These are phyloP conservation scores for Trypanosoma rangeli DNA, from an alignment of 208 protist genomes.

Conservation along the genomic window DNA sequence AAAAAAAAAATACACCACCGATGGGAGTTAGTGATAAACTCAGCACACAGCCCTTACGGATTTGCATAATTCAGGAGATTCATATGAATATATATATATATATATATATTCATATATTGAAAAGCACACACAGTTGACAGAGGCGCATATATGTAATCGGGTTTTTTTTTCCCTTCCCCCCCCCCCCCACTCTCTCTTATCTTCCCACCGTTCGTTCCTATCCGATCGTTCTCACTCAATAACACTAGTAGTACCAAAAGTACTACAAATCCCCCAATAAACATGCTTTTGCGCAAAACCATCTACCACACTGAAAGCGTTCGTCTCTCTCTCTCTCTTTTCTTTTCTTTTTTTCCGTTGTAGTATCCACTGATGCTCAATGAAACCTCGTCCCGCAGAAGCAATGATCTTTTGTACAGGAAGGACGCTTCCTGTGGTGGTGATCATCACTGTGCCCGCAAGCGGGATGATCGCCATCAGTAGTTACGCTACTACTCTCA, in stretches of 20 bases:
- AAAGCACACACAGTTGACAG: slow-evolving; percentile 3
- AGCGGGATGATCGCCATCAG: not conserved
- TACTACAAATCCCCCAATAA: too few relatives aligned
- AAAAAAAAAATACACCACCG: too few relatives aligned
- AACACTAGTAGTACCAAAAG: too few relatives aligned
- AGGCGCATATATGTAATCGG: not conserved
- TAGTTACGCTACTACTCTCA: slow-evolving; percentile 23
- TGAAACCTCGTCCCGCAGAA: slow-evolving; percentile 78
- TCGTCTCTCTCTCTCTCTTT: not conserved
- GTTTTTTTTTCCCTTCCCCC: not conserved
- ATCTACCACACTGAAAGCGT: too few relatives aligned
- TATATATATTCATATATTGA: slow-evolving; percentile 24
- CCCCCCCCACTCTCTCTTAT: too few relatives aligned
- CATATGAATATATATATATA: slow-evolving; percentile 1
- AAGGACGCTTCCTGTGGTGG: slow-evolving; percentile 15
- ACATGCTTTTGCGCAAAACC: too few relatives aligned
- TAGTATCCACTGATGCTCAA: slow-evolving; percentile 14
- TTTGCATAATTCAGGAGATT: not conserved
- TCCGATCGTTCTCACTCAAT: not conserved
- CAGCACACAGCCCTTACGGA: not conserved
- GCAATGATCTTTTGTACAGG: slow-evolving; percentile 68
- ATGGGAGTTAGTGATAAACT: not conserved
- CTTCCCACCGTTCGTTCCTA: not conserved
- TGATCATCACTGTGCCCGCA: not conserved
- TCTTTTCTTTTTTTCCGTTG: not conserved